Percentiles rank a stretch among this genome's conserved stretches.
These are phyloP conservation scores for Fomes fomentarius DNA, from an alignment of 1,284 basidiomycete species.

Conservation along the genomic window DNA sequence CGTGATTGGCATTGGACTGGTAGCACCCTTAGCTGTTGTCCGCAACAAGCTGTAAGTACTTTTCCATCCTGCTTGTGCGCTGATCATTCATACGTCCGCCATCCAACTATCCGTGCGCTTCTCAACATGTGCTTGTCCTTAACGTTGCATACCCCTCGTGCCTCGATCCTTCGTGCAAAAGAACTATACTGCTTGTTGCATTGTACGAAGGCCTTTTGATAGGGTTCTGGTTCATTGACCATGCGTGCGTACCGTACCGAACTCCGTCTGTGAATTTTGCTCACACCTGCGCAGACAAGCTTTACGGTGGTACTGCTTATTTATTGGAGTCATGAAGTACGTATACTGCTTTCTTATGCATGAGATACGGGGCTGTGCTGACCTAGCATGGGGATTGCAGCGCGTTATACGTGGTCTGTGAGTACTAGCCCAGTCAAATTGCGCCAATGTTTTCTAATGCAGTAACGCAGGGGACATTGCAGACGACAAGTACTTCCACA, in stretches of 20 bases:
- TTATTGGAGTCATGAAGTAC: conserved; percentile 84
- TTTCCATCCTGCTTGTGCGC: not conserved
- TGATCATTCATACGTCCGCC: not conserved
- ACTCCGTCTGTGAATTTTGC: not conserved
- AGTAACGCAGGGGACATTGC: conserved; percentile 72
- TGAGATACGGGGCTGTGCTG: not conserved
- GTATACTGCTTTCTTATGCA: conserved; percentile 31
- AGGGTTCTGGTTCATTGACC: conserved; percentile 85
- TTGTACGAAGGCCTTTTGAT: conserved; percentile 76
- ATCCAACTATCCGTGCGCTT: conserved; percentile 2
- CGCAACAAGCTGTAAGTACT: conserved; percentile 75
- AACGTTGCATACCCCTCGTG: too few relatives aligned
- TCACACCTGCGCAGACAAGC: conserved; percentile 45
- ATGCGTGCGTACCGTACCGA: conserved; percentile 56
- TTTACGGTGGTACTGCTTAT: conserved; percentile 81
- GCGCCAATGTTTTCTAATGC: not conserved
- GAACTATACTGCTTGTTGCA: conserved; percentile 77
- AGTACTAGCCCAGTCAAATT: conserved; percentile 29
- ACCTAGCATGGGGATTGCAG: conserved; percentile 39
- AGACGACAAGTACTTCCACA: conserved; percentile 85
- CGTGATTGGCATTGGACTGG: conserved; percentile 73
- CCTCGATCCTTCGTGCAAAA: conserved; percentile 32
- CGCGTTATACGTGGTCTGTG: conserved; percentile 77
- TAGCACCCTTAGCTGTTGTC: conserved; percentile 76
- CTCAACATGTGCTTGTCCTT: conserved; percentile 7